Evolutionary conservation across 768 basidiomycete species (phyloP), one percentile per base, ranked within the genome.

Genomic region (Boletus rubropictus): DNA sequence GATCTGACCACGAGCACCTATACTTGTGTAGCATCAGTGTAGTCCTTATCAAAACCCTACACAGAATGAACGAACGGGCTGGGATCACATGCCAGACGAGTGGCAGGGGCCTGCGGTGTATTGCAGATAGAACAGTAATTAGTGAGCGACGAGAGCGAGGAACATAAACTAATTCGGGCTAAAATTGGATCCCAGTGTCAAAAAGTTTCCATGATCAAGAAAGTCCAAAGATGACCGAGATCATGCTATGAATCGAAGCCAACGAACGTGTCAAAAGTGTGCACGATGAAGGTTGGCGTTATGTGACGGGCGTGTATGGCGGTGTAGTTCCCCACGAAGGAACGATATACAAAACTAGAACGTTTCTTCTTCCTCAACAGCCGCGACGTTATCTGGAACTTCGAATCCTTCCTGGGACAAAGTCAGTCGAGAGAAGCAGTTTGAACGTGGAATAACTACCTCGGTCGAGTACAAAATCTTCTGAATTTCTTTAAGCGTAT

Each of bases 381-480:
- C 54, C 27, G 59, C 73, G 27, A 58, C 66, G 37, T 51, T 74
- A 7, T 90, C 89, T 3, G 92, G 91, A 11, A 93, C 89, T 61
- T 94, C 93, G 57, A 94, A 94, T 44, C 92, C 93, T 11, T 94
- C 92, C 92, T 95, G 67, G 4, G 38, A 49, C 39, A 37, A 25
- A 24, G 50, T 58, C 12, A 51, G 57, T 32, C 41, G 42, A 38
- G 46, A 28, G 24, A 39, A 37, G 32, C 14, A 31, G 37, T 22
- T 38, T 1, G 17, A 20, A 10, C 24, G 17, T 20, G 37, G 40
- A 67, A 79, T 10, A n/a, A 46, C 17, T 53, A 92, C 95, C 82
- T 96, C 93, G 11, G 94, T 96, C 20, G 86, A 86, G 66, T 98
- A 98, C 15, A 98, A 70, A 54, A 98, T 96, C 66, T 83, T 82